Percentiles rank a stretch among this genome's conserved stretches.
These are phyloP conservation scores for Agaricus blazei DNA, from an alignment of 768 basidiomycete species.

Conservation along the genomic window DNA sequence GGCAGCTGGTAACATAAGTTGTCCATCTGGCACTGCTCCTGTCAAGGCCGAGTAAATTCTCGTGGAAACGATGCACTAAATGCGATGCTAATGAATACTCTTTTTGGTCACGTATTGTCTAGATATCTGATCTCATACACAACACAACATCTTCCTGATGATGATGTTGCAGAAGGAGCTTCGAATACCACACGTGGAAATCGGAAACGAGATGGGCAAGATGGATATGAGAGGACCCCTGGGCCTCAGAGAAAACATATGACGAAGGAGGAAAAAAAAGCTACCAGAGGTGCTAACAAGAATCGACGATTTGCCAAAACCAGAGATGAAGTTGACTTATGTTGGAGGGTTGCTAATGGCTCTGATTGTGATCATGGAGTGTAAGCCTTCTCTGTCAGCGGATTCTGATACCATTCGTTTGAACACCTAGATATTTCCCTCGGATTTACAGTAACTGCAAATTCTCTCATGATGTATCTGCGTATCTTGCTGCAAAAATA, in stretches of 20 bases:
- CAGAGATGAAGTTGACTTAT: conserved; percentile 77
- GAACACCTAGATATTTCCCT: neutral
- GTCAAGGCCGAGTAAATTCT: conserved; percentile 31
- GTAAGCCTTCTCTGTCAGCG: conserved; percentile 38
- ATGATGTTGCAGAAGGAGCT: conserved; percentile 57
- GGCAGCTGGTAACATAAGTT: neutral
- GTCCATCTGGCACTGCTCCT: conserved; percentile 30
- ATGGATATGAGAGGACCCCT: conserved; percentile 12
- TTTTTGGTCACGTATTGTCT: neutral
- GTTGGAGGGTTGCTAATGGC: conserved; percentile 74
- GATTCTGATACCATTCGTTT: neutral
- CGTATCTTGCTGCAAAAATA: conserved; percentile 75
- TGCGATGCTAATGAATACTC: neutral
- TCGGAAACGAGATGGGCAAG: conserved; percentile 15
- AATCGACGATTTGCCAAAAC: conserved; percentile 73
- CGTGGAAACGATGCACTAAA: neutral
- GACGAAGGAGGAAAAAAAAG: conserved; percentile 66
- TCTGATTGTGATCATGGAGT: conserved; percentile 63
- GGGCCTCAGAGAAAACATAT: conserved; percentile 29
- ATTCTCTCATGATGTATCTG: conserved; percentile 70
- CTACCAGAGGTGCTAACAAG: conserved; percentile 78
- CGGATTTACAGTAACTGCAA: conserved; percentile 51
- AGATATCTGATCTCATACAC: conserved; percentile 30
- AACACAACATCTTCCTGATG: conserved; percentile 24
- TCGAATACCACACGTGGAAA: conserved; percentile 30